Conservation (phyloP, 1,284 basidiomycete genomes). For the Irpex sp. region DNA sequence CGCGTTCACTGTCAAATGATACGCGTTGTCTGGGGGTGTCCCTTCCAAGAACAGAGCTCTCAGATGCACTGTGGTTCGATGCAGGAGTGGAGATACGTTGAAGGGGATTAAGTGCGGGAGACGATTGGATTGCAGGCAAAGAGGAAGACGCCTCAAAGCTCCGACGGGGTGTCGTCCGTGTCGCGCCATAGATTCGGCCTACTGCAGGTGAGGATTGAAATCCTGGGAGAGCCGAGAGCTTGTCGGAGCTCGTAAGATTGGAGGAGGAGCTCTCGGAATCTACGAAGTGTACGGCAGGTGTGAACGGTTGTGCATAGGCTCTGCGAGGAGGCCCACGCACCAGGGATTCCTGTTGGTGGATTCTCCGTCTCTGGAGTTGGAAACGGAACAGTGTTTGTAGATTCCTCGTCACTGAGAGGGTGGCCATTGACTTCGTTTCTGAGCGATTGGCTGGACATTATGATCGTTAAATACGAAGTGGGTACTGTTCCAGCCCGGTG, state of each 20-base stretch:
- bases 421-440: neutral
- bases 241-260: slow-evolving; percentile 33
- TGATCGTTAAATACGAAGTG: neutral
- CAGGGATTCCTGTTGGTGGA: neutral
- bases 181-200: slow-evolving; percentile 18
- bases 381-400: slow-evolving; percentile 10
- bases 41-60: slow-evolving; percentile 21
- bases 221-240: slow-evolving; percentile 32
- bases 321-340: neutral
- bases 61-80: slow-evolving; percentile 22
- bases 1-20: slow-evolving; percentile 36
- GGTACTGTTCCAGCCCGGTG: neutral
- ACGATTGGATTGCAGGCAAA: slow-evolving; percentile 22
- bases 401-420: neutral
- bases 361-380: slow-evolving; percentile 5
- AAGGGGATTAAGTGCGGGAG: slow-evolving; percentile 8
- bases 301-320: neutral
- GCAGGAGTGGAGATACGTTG: slow-evolving; percentile 13
- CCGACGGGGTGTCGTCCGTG: slow-evolving; percentile 17
- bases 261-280: slow-evolving; percentile 27
- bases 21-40: slow-evolving; percentile 31
- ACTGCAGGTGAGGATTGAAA: slow-evolving; percentile 24
- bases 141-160: slow-evolving; percentile 24
- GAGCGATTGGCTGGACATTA: neutral
- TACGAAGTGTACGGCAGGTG: slow-evolving; percentile 2